These are phyloP conservation scores for Populus hybrid DNA, from an alignment of 441 rosid species.

Conservation along the genomic window DNA sequence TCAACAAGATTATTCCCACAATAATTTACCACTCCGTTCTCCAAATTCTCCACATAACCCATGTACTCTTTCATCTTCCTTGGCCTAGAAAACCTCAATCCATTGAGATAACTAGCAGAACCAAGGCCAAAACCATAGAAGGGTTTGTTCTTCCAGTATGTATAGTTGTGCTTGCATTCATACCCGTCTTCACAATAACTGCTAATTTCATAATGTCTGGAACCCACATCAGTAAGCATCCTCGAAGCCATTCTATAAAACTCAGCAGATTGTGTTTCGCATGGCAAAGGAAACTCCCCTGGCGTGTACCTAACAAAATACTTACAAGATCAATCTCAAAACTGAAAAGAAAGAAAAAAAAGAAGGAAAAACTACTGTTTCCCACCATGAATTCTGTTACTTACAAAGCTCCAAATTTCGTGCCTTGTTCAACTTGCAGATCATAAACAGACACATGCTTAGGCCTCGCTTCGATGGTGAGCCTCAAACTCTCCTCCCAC, in stretches of 20 bases:
- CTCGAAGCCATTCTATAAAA: slow-evolving; percentile 70
- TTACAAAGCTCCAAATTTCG: slow-evolving; percentile 74
- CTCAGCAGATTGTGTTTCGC: slow-evolving; percentile 72
- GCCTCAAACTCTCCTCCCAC: slow-evolving; percentile 87
- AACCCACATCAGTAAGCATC: slow-evolving; percentile 62
- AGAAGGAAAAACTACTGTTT: not conserved
- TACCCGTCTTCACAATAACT: slow-evolving; percentile 64
- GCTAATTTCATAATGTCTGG: slow-evolving; percentile 82
- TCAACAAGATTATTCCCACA: slow-evolving; percentile 36
- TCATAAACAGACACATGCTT: slow-evolving; percentile 88
- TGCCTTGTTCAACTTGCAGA: slow-evolving; percentile 95
- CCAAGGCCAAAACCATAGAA: slow-evolving; percentile 93
- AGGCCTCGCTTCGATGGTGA: slow-evolving; percentile 56
- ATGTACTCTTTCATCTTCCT: slow-evolving; percentile 68
- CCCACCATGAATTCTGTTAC: not conserved
- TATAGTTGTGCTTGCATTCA: slow-evolving; percentile 76
- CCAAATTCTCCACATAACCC: slow-evolving; percentile 59
- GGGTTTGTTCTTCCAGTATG: slow-evolving; percentile 84
- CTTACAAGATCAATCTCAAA: slow-evolving; percentile 18
- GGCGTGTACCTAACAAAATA: slow-evolving; percentile 59
- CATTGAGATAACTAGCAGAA: slow-evolving; percentile 73
- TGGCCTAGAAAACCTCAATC: slow-evolving; percentile 91
- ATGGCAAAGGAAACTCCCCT: slow-evolving; percentile 84
- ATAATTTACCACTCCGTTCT: slow-evolving; percentile 38
- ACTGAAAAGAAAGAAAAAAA: not conserved